Evolutionary conservation across 1,139 yeast species (phyloP), one percentile per base, ranked within the genome.

Genomic region (Debaryomycetaceae sp.): DNA sequence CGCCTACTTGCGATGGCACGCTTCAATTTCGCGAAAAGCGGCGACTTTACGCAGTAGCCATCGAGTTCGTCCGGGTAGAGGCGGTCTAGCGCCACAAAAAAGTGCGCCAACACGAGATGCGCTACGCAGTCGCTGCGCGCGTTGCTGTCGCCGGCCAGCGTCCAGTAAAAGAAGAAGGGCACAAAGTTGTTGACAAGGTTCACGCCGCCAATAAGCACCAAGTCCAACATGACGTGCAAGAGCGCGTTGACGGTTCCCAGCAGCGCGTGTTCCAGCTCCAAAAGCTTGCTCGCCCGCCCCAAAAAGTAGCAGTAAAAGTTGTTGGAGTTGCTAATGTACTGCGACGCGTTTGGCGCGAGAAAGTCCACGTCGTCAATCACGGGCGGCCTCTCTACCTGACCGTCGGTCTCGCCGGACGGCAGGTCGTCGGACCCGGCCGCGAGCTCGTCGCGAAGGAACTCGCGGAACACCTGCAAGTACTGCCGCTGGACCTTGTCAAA

Each of bases 151-250:
- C 40, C 32, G 11, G 50, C 44, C 25, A 57, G 34, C 27, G 55
- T 53, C 74, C 76, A 69, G 35, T 60, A 61, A 37, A 56, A 58
- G 39, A 67, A 64, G 39, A 59, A 67, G 4, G 74, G 70, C 6
- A 69, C 38, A 29, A 60, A 66, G 39, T 68, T 68, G 34, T 51
- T 53, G 12, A 65, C 40, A 23, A 68, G 62, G 37, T 70, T 70
- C 31, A 68, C 44, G 2, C 76, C 77, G 34, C 62, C 58, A 19
- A 52, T 52, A 2, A 40, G 35, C 13, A 54, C 37, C 38, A 68
- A 41, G 15, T 47, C 43, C 23, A 68, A 37, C 3, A 56, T 44
- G 1, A 39, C 38, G 2, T 55, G 40, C 20, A 67, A 36, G 13
- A 44, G 28, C 24, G 50, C 49, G 22, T 41, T 25, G 16, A 39